Percentiles rank a stretch among this genome's conserved stretches.
phyloP scores from a whole-genome alignment of 495 filamentous ascomycete species.

The Bacidia gigantensis region DNA sequence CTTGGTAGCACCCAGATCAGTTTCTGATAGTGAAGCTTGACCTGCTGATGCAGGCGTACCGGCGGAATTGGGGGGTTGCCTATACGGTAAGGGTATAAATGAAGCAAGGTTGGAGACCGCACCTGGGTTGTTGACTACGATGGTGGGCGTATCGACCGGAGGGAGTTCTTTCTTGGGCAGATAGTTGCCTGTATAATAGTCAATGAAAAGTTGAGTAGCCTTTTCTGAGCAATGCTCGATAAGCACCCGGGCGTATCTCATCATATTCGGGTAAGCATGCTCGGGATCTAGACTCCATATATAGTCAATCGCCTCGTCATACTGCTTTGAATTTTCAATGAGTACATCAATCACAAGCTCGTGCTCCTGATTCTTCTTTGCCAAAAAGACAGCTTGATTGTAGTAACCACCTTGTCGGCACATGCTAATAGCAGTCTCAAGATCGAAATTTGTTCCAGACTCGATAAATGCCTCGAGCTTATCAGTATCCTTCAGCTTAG shows the following conservation, averaged over 20 bases:
- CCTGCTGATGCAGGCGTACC: constrained; percentile 25
- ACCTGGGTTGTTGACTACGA: constrained; percentile 47
- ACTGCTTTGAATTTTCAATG: constrained; percentile 85
- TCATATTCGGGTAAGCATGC: constrained; percentile 69
- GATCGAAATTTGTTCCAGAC: constrained; percentile 88
- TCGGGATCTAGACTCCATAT: constrained; percentile 82
- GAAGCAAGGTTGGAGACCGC: constrained; percentile 72
- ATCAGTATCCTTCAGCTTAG: constrained; percentile 87
- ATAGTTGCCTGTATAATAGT: constrained; percentile 83
- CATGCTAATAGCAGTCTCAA: constrained; percentile 96
- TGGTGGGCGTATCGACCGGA: constrained; percentile 31
- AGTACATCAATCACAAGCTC: constrained; percentile 89
- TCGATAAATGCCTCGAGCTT: constrained; percentile 96
- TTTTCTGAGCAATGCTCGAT: constrained; percentile 68
- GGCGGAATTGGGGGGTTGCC: constrained; percentile 38
- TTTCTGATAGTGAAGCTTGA: constrained; percentile 12
- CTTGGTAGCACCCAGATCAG: constrained; percentile 23
- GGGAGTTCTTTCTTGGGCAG: constrained; percentile 51
- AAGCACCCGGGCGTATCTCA: constrained; percentile 88
- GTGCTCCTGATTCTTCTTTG: constrained; percentile 85
- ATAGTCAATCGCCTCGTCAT: constrained; percentile 76
- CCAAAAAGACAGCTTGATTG: constrained; percentile 90
- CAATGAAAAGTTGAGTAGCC: constrained; percentile 75
- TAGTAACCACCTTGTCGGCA: constrained; percentile 96
- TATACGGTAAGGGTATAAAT: constrained; percentile 75